Percentiles rank a stretch among this genome's conserved stretches.
Conservation (phyloP, 164 flowering plant genomes). For the Vitis labrusca region DNA sequence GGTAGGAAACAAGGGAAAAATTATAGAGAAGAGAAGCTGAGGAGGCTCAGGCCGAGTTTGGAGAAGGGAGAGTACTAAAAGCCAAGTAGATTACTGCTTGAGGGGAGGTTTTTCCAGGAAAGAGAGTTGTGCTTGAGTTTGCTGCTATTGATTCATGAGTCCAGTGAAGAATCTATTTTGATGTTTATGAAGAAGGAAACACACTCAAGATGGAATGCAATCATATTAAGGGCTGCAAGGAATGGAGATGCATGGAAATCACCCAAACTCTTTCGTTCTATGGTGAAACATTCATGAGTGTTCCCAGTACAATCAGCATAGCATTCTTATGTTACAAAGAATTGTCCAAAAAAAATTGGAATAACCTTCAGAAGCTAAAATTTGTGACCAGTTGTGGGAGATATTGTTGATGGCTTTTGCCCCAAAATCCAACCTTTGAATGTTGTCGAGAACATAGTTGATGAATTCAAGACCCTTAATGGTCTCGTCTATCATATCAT, state of each 20-base stretch:
- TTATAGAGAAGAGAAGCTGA: no score
- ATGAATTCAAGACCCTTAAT: conserved; percentile 61
- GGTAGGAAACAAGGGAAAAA: no score
- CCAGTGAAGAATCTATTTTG: conserved; percentile 64
- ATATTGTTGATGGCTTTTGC: conserved; percentile 90
- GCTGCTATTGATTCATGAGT: no score
- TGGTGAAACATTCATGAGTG: conserved; percentile 79
- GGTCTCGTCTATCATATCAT: conserved; percentile 83
- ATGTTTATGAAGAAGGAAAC: conserved; percentile 59
- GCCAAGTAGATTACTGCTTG: no score
- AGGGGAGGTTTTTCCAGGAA: no score
- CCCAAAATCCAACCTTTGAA: conserved; percentile 69
- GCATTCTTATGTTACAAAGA: conserved; percentile 75
- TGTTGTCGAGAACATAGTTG: conserved; percentile 53
- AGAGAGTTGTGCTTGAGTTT: no score
- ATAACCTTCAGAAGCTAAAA: conserved; percentile 41
- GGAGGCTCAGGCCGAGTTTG: no score
- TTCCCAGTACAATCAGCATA: conserved; percentile 79
- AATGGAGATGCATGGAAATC: no score
- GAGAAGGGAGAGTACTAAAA: no score
- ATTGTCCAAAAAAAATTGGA: conserved; percentile 72
- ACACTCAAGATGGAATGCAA: conserved; percentile 83
- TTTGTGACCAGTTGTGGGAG: conserved; percentile 79
- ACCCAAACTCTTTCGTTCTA: conserved; percentile 1
- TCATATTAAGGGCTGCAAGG: no score